Evolutionary conservation across 2,329 filamentous ascomycete species (phyloP), one percentile per base, ranked within the genome.

Genomic region (Cordyceps fumosorosea): DNA sequence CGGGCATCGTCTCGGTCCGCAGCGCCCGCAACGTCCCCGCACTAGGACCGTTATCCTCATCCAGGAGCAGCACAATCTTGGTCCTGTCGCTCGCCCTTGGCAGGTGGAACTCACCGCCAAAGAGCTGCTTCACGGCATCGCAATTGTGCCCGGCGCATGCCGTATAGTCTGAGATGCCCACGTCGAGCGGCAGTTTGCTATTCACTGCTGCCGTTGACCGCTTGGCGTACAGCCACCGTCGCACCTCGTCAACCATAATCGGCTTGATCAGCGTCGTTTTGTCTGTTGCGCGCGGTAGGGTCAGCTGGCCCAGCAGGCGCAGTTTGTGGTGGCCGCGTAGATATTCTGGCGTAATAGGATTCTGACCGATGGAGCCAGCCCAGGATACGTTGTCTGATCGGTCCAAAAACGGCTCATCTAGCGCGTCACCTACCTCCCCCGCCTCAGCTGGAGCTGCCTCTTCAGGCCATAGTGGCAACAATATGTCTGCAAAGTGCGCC

Each of bases 401-500:
- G 54, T 85, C 76, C 0, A 75, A 69, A 65, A 90, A 93, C 0
- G 70, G 72, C 66, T 74, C 74, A 29, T 69, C 69, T 29, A 44
- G 32, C 26, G 18, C 52, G 40, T 32, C 45, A 26, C 50, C 52
- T 20, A 18, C 59, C 52, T 61, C 22, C 44, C 32, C 59, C 52
- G 42, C 59, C 5, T 77, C 68, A 40, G 79, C 76, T 0, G 79
- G 77, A 3, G 80, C 74, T 1, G 80, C 78, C 16, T 65, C 64
- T 83, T 80, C 63, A 60, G 58, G 82, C 73, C 67, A 81, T 78
- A 84, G 69, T 0, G 91, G 90, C 58, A 92, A 88, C 24, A 93
- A 74, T 40, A 96, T 90, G 70, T 96, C 91, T 65, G 82, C 85
- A 74, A 90, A 93, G 5, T 86, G 86, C 51, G 83, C 80, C 1